Evolutionary conservation across 306 rosid species (phyloP).

Genomic region (Sicyos baderoa): DNA sequence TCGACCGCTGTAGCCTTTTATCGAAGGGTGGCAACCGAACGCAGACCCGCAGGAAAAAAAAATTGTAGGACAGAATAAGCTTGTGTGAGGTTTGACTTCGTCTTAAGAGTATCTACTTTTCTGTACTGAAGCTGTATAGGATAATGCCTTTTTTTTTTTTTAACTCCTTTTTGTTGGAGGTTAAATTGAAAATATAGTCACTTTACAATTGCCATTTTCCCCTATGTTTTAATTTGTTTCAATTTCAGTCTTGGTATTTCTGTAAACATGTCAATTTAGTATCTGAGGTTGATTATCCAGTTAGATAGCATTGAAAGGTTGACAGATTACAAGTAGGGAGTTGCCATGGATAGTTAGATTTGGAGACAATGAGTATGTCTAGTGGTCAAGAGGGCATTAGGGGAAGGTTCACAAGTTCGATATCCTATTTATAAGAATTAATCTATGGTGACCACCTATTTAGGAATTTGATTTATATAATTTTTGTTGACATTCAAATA

Average conservation of each 20-base stretch:
- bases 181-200: neutral
- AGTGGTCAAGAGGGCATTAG: too few relatives aligned
- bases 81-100: constrained; percentile 24
- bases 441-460: too few relatives aligned
- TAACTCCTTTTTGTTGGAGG: neutral
- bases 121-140: constrained; percentile 20
- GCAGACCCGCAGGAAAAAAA: constrained; percentile 19
- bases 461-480: too few relatives aligned
- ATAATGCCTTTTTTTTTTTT: neutral
- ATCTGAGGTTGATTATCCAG: constrained; percentile 1
- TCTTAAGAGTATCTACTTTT: constrained; percentile 21
- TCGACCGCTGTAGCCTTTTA: neutral
- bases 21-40: neutral
- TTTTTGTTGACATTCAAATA: too few relatives aligned
- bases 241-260: neutral
- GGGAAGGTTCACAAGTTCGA: too few relatives aligned
- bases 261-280: neutral
- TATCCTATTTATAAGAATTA: too few relatives aligned
- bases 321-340: too few relatives aligned
- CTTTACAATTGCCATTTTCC: constrained; percentile 10
- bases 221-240: neutral
- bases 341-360: neutral
- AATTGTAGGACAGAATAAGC: constrained; percentile 19
- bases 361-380: neutral
- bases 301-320: neutral